A percentile compares a stretch with the other conserved stretches of the same genome.
phyloP scores from a whole-genome alignment of 345 rosid species.

The Viola odorata region DNA sequence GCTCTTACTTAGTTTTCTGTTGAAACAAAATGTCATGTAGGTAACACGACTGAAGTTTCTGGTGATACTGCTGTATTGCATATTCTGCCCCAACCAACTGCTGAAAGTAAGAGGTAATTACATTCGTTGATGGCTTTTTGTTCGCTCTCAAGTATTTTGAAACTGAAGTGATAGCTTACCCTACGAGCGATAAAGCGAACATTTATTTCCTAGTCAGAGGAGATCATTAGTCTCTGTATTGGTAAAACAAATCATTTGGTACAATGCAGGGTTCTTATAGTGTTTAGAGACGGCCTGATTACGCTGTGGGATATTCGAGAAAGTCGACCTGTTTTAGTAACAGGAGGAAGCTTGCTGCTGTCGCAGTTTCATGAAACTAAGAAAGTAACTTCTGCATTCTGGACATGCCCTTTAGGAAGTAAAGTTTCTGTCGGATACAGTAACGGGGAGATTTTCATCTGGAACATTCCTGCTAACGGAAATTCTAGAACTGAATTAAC shows the following conservation, averaged over 20 bases:
- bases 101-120: constrained; percentile 78
- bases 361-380: constrained; percentile 49
- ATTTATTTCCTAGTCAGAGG: too few relatives aligned
- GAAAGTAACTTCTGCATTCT: constrained; percentile 76
- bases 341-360: constrained; percentile 53
- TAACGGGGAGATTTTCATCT: constrained; percentile 69
- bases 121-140: neutral
- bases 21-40: constrained; percentile 23
- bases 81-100: constrained; percentile 63
- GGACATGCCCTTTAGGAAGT: constrained; percentile 85
- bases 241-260: neutral
- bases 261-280: constrained; percentile 58
- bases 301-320: constrained; percentile 71
- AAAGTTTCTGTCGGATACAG: constrained; percentile 77
- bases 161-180: neutral
- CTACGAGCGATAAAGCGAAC: too few relatives aligned
- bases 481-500: constrained; percentile 35
- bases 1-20: neutral
- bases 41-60: constrained; percentile 47
- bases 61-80: constrained; percentile 48
- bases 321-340: constrained; percentile 49
- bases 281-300: constrained; percentile 65
- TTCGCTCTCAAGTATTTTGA: neutral
- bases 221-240: neutral
- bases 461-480: constrained; percentile 46